Percentiles rank a stretch among this genome's conserved stretches.
phyloP scores from a whole-genome alignment of 768 basidiomycete genomes.

The Omphalotus guepiniiformis region DNA sequence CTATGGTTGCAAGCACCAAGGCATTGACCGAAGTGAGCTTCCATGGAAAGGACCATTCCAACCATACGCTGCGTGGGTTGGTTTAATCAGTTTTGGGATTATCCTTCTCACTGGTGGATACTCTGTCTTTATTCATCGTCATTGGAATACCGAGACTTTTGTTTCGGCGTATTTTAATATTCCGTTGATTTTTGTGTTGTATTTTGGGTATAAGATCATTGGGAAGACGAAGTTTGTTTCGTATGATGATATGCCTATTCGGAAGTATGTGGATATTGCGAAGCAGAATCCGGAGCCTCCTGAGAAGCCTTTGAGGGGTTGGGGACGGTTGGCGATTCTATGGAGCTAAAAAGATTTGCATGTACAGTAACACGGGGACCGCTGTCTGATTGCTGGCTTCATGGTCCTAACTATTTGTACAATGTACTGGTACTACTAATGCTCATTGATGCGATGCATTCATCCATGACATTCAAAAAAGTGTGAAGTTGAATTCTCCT shows the following conservation, averaged over 20 bases:
- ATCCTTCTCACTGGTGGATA: conserved; percentile 32
- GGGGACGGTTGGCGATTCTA: conserved; percentile 6
- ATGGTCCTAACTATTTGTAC: no score
- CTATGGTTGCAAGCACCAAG: conserved; percentile 12
- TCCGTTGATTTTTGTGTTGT: conserved; percentile 8
- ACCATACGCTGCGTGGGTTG: conserved; percentile 35
- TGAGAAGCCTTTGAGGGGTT: conserved; percentile 2
- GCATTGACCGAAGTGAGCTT: conserved; percentile 13
- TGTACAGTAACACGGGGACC: no score
- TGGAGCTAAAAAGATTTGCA: no score
- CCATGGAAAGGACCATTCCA: conserved; percentile 31
- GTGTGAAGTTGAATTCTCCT: no score
- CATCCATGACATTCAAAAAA: no score
- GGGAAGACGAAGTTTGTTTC: conserved; percentile 1
- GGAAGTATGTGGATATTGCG: conserved; percentile 7
- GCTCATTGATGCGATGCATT: no score
- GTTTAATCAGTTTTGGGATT: conserved; percentile 27
- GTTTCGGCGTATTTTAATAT: conserved; percentile 8
- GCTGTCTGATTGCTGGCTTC: no score
- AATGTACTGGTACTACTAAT: no score
- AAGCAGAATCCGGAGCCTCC: conserved; percentile 4
- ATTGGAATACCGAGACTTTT: conserved; percentile 7
- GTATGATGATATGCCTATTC: conserved; percentile 7
- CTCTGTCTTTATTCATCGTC: conserved; percentile 1
- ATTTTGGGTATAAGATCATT: conserved; percentile 8